Evolutionary conservation across 345 rosid species (phyloP).

Genomic region (Bruguiera gymnorhiza): DNA sequence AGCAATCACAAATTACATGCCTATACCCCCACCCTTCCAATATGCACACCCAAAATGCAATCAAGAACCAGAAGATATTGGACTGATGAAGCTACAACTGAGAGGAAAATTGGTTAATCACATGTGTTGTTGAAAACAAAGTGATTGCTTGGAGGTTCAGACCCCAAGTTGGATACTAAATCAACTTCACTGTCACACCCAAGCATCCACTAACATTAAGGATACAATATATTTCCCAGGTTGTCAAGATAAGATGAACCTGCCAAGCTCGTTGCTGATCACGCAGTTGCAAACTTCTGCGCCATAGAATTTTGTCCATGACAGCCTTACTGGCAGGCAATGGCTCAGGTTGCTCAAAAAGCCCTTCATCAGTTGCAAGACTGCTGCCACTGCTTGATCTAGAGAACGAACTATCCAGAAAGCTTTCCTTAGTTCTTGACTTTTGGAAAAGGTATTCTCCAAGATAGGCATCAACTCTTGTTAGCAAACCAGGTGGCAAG

Average conservation of each 20-base stretch:
- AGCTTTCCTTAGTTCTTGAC: conserved; percentile 37
- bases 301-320: conserved; percentile 48
- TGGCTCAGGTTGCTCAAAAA: conserved; percentile 63
- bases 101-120: no score
- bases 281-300: conserved; percentile 55
- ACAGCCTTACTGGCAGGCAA: conserved; percentile 43
- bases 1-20: no score
- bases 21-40: no score
- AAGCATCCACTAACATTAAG: not conserved
- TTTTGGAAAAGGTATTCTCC: conserved; percentile 56
- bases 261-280: conserved; percentile 73
- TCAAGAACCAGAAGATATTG: no score
- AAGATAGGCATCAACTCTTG: conserved; percentile 60
- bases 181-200: not conserved
- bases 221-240: conserved; percentile 10
- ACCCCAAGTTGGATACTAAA: not conserved
- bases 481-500: conserved; percentile 53
- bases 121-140: no score
- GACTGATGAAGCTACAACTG: no score
- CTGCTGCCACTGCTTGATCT: conserved; percentile 62
- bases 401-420: conserved; percentile 43
- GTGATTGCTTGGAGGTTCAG: not conserved
- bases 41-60: no score
- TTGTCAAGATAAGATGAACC: conserved; percentile 44
- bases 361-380: conserved; percentile 59